Evolutionary conservation across 106 monocot species (phyloP).

Genomic region (Dendrobium chrysotoxum): DNA sequence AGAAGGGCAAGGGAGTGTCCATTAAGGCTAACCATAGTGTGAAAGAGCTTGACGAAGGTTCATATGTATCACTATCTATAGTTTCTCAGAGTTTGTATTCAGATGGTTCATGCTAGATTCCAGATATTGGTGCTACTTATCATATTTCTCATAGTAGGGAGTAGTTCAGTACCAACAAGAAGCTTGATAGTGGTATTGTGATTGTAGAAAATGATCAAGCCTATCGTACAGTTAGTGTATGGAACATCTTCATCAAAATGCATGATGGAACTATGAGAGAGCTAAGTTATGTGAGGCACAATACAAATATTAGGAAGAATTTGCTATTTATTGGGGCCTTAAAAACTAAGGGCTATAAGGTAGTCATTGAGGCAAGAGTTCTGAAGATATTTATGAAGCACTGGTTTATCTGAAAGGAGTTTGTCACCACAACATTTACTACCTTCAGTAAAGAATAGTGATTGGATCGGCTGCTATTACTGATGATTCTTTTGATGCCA

Average conservation of each 20-base stretch:
- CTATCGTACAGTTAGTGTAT: not conserved
- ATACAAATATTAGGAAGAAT: not conserved
- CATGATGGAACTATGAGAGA: not conserved
- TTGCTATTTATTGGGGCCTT: not conserved
- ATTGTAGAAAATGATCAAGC: not conserved
- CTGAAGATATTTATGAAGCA: not conserved
- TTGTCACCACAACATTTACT: not conserved
- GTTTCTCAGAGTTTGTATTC: too few relatives aligned
- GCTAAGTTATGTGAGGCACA: not conserved
- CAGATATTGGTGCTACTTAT: too few relatives aligned
- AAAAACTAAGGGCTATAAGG: not conserved
- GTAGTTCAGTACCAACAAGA: too few relatives aligned
- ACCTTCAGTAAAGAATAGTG: not conserved
- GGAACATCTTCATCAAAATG: not conserved
- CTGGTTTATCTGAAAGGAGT: not conserved
- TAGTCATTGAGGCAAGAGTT: not conserved
- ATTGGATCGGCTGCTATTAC: not conserved
- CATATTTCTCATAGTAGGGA: too few relatives aligned
- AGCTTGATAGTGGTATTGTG: not conserved
- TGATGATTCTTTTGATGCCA: not conserved
- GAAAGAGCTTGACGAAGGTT: too few relatives aligned
- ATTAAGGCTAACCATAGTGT: too few relatives aligned
- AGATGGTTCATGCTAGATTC: too few relatives aligned
- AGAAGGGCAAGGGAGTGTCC: too few relatives aligned
- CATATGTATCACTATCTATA: too few relatives aligned